Conservation (phyloP, 1,139 yeast genomes). For the Protomyces gravidus region DNA sequence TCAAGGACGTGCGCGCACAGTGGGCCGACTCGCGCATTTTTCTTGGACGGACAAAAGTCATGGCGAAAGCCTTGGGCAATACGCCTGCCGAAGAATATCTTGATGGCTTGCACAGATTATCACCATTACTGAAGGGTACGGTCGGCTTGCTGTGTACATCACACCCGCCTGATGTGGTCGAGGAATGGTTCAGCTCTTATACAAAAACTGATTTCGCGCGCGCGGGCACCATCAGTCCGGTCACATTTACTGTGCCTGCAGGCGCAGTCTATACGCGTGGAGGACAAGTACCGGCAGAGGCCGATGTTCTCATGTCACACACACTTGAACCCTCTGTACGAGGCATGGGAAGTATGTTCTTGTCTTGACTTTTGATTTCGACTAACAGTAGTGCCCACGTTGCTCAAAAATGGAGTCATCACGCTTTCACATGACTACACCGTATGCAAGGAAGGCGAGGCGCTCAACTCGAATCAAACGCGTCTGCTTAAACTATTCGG, state of each 20-base stretch:
- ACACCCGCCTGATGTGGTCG: conserved; percentile 78
- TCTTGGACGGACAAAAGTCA: conserved; percentile 86
- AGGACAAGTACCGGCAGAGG: conserved; percentile 82
- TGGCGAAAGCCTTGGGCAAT: conserved; percentile 87
- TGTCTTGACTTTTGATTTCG: background rate
- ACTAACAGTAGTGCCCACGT: conserved; percentile 59
- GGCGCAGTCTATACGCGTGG: conserved; percentile 94
- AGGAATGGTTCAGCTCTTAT: conserved; percentile 74
- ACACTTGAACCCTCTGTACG: conserved; percentile 90
- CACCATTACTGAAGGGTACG: conserved; percentile 59
- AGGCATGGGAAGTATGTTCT: conserved; percentile 55
- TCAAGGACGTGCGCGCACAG: conserved; percentile 85
- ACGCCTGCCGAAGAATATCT: conserved; percentile 84
- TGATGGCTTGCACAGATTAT: conserved; percentile 69
- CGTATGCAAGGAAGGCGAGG: conserved; percentile 76
- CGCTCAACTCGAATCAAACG: conserved; percentile 85
- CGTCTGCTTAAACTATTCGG: conserved; percentile 91
- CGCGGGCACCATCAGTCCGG: conserved; percentile 78
- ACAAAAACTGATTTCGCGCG: conserved; percentile 79
- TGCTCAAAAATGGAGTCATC: conserved; percentile 83
- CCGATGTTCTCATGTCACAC: conserved; percentile 94
- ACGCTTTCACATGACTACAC: conserved; percentile 67
- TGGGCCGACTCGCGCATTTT: conserved; percentile 76
- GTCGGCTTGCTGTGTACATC: conserved; percentile 85
- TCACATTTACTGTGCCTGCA: conserved; percentile 77